A percentile compares a stretch with the other conserved stretches of the same genome.
These are phyloP conservation scores for Pythium apleroticum DNA, from an alignment of 352 stramenopile species.

Conservation along the genomic window DNA sequence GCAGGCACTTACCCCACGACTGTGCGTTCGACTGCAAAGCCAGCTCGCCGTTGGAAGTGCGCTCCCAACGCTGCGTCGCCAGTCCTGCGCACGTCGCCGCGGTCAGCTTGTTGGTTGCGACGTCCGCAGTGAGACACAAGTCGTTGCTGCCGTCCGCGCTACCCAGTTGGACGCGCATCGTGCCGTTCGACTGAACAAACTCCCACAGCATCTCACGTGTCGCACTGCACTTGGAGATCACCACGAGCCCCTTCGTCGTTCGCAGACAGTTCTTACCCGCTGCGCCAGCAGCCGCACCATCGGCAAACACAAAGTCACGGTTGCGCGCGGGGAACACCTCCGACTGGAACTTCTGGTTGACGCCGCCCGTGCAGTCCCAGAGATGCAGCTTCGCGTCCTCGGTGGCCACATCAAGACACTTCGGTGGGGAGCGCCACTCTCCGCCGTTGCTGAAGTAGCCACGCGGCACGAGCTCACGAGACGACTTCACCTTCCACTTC, in stretches of 20 bases:
- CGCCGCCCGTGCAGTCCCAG: constrained; percentile 8
- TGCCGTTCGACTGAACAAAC: not conserved
- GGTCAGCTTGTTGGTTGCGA: not conserved
- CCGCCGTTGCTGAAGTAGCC: constrained; percentile 2
- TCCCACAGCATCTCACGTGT: constrained; percentile 14
- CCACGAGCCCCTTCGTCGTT: not conserved
- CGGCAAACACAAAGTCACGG: constrained; percentile 4
- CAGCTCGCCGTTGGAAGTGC: constrained; percentile 3
- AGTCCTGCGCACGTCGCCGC: not conserved
- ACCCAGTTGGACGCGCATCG: not conserved
- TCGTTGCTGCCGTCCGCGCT: not conserved
- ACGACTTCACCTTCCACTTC: not conserved
- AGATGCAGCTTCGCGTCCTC: constrained; percentile 15
- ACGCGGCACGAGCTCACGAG: constrained; percentile 1
- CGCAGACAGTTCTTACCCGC: constrained; percentile 6
- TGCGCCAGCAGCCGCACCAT: not conserved
- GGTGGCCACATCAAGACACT: not conserved
- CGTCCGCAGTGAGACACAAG: constrained; percentile 1
- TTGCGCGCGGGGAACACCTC: constrained; percentile 10
- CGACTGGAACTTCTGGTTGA: constrained; percentile 15
- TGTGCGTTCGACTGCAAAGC: not conserved
- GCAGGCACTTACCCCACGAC: constrained; percentile 5
- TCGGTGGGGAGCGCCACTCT: not conserved
- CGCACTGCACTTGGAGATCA: constrained; percentile 8
- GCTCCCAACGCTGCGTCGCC: constrained; percentile 6